Evolutionary conservation across 2,329 filamentous ascomycete species (phyloP), one percentile per base, ranked within the genome.

Genomic region (Diaporthe amygdali): DNA sequence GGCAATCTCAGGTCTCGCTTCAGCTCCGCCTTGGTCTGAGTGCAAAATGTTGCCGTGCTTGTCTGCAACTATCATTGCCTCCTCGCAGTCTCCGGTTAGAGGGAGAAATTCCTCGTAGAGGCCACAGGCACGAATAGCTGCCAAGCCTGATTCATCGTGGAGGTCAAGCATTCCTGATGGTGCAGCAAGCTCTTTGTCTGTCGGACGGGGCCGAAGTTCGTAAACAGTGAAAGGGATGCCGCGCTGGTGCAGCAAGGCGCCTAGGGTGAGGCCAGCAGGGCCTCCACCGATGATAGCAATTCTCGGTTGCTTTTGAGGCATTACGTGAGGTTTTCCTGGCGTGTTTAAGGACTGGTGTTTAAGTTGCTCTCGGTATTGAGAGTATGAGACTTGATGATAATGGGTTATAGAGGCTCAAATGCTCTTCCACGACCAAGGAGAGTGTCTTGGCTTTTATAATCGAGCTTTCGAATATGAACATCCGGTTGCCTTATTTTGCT

Each of bases 151-250:
- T 7, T 80, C 75, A 1, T 80, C 77, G 74, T 89, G 86, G 1
- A 90, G 79, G 73, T 89, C 87, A 3, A 89, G 82, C 69, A 77
- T 84, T 14, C 87, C 86, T 7, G 77, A 80, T 2, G 79, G 79
- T 3, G 74, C 69, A 6, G 75, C 63, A 8, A 80, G 72, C 14
- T 78, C 76, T 2, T 74, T 74, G 0, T 73, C 64, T 1, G 76
- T 78, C 12, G 79, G 80, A 14, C 74, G 74, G 1, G 74, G 68
- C 17, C 80, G 79, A 1, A 80, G 75, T 47, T 84, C 82, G 44
- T 78, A 83, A 55, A 84, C 75, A 4, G 76, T 81, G 66, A 78
- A 79, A 3, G 76, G 77, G 49, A 83, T 76, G 64, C 75, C 72
- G 44, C 79, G 75, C 63, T 80, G 76, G 71, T 86, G 81, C 5